These are phyloP conservation scores for Verticillium klebahnii DNA, from an alignment of 2,329 filamentous ascomycete species.

Conservation along the genomic window DNA sequence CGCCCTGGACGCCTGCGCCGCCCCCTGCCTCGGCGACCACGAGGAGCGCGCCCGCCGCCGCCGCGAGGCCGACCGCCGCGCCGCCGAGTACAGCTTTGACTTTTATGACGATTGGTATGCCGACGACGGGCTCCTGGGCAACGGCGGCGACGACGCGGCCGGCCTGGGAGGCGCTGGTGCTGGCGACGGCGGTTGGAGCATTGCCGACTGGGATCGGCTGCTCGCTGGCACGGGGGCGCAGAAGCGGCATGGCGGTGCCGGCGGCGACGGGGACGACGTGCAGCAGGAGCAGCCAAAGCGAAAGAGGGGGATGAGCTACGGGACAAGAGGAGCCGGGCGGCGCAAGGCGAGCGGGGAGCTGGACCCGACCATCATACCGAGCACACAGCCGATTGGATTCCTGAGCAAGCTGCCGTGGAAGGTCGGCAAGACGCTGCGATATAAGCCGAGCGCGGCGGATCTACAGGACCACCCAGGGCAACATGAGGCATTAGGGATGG, in stretches of 20 bases:
- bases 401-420: constrained; percentile 79
- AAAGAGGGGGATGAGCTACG: constrained; percentile 87
- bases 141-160: background rate
- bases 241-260: constrained; percentile 24
- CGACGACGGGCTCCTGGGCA: constrained; percentile 33
- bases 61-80: constrained; percentile 50
- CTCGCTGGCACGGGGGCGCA: constrained; percentile 62
- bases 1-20: constrained; percentile 68
- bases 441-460: constrained; percentile 87
- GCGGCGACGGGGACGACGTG: constrained; percentile 18
- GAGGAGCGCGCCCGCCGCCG: constrained; percentile 69
- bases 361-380: constrained; percentile 88
- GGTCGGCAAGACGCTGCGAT: constrained; percentile 75
- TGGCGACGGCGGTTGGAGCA: constrained; percentile 66
- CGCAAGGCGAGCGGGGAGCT: constrained; percentile 38
- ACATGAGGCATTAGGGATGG: constrained; percentile 32
- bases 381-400: constrained; percentile 81
- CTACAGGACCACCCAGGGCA: constrained; percentile 77
- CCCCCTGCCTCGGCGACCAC: constrained; percentile 64
- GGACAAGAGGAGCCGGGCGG: constrained; percentile 55
- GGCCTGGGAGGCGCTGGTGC: constrained; percentile 18
- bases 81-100: constrained; percentile 84
- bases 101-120: constrained; percentile 98
- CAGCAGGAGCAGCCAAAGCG: constrained; percentile 62
- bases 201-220: constrained; percentile 79